A percentile compares a stretch with the other conserved stretches of the same genome.
Evolutionary conservation across 2,329 filamentous ascomycete genomes (phyloP).

Genomic region (Penicillium sp.): DNA sequence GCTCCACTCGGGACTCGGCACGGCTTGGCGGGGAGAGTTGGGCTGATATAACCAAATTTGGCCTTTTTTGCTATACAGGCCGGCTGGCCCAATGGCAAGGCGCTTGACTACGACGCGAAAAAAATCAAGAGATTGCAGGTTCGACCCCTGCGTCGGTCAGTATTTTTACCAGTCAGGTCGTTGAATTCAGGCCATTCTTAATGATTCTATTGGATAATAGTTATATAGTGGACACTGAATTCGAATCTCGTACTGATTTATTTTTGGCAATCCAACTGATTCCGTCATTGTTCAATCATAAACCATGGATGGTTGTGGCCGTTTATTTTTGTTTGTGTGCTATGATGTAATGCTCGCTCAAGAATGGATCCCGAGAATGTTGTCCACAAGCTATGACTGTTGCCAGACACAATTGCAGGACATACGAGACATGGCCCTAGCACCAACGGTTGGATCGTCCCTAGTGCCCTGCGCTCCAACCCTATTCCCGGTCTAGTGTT

Average conservation of each 20-base stretch:
- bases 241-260: too few relatives aligned
- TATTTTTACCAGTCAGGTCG: too few relatives aligned
- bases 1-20: slow-evolving; percentile 19
- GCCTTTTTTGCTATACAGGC: slow-evolving; percentile 1
- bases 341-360: slow-evolving; percentile 16
- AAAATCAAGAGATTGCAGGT: slow-evolving; percentile 48
- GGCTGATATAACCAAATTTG: background rate
- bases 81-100: slow-evolving; percentile 47
- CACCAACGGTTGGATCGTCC: too few relatives aligned
- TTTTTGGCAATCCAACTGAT: background rate
- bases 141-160: slow-evolving; percentile 41
- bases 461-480: slow-evolving; percentile 14
- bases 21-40: background rate
- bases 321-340: too few relatives aligned
- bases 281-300: slow-evolving; percentile 1
- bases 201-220: too few relatives aligned
- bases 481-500: slow-evolving; percentile 23
- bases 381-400: too few relatives aligned
- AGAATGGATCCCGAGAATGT: slow-evolving; percentile 2
- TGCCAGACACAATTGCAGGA: too few relatives aligned
- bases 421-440: background rate
- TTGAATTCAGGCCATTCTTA: too few relatives aligned
- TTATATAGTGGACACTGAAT: too few relatives aligned
- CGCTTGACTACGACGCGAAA: slow-evolving; percentile 45
- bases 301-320: too few relatives aligned